These are phyloP conservation scores for Akanthomyces muscarius DNA, from an alignment of 2,329 filamentous ascomycete genomes.

Conservation along the genomic window DNA sequence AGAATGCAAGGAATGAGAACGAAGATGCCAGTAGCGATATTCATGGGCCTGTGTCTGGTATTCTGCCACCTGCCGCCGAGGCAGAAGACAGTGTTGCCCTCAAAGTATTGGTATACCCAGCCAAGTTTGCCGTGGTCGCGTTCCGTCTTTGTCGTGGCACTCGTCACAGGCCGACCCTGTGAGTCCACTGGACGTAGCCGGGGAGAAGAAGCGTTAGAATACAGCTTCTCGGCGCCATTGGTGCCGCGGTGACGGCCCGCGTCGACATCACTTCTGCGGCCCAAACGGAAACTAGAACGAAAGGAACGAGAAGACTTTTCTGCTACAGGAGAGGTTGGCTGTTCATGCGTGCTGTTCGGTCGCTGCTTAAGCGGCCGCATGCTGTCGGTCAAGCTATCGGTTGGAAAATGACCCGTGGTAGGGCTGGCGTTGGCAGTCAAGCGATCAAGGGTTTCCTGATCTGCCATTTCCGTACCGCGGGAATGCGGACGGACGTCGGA, in stretches of 20 bases:
- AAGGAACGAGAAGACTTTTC: conserved; percentile 73
- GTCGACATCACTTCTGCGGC: conserved; percentile 49
- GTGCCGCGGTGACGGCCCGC: conserved; percentile 51
- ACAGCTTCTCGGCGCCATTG: conserved; percentile 75
- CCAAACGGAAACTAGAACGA: conserved; percentile 68
- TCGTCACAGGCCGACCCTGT: conserved; percentile 21
- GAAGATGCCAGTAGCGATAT: conserved; percentile 77
- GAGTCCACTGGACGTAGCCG: conserved; percentile 50
- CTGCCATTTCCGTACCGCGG: conserved; percentile 76
- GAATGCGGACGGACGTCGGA: conserved; percentile 59
- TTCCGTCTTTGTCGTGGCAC: conserved; percentile 25
- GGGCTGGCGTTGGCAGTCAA: conserved; percentile 72
- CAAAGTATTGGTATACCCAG: conserved; percentile 87
- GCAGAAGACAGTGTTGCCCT: conserved; percentile 89
- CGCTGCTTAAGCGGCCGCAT: conserved; percentile 64
- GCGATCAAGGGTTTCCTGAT: conserved; percentile 66
- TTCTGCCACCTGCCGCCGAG: conserved; percentile 84
- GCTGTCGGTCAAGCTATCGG: conserved; percentile 69
- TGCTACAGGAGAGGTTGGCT: conserved; percentile 47
- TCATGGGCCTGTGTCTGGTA: conserved; percentile 80
- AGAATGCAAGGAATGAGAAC: conserved; percentile 74
- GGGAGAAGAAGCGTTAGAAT: conserved; percentile 74
- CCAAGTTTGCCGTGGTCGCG: conserved; percentile 32
- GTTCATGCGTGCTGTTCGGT: conserved; percentile 30
- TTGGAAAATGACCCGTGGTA: conserved; percentile 52